Conservation (phyloP, 1,284 basidiomycete species). For the Coniferiporia weirii region DNA sequence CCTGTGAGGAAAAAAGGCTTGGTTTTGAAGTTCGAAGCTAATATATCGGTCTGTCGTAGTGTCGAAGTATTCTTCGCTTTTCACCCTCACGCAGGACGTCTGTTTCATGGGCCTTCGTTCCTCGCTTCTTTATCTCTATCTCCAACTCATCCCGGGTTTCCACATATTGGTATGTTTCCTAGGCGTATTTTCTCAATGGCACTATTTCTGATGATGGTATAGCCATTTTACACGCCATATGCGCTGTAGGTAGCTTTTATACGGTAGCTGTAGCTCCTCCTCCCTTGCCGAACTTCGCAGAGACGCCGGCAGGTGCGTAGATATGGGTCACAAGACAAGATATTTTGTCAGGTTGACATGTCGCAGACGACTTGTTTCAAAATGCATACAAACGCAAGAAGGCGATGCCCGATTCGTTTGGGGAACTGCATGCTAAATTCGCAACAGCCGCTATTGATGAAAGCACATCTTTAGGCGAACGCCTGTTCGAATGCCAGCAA, state of each 20-base stretch:
- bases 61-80: conserved; percentile 70
- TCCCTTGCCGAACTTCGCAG: conserved; percentile 43
- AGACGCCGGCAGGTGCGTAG: conserved; percentile 42
- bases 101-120: conserved; percentile 63
- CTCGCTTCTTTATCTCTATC: conserved; percentile 57
- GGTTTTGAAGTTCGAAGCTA: conserved; percentile 3
- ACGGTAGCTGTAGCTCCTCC: conserved; percentile 52
- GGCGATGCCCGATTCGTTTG: conserved; percentile 52
- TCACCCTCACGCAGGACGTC: conserved; percentile 59
- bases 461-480: conserved; percentile 44
- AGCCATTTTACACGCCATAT: conserved; percentile 69
- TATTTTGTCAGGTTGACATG: background rate
- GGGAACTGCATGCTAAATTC: conserved; percentile 57
- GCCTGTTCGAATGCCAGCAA: conserved; percentile 59
- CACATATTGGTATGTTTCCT: conserved; percentile 26
- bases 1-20: conserved; percentile 40
- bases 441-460: conserved; percentile 49
- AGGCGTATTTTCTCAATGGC: background rate
- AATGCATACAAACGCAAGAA: conserved; percentile 42
- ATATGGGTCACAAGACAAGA: conserved; percentile 14
- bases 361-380: conserved; percentile 49
- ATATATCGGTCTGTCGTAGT: conserved; percentile 30
- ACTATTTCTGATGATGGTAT: conserved; percentile 18
- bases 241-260: conserved; percentile 66
- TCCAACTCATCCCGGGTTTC: conserved; percentile 67